Evolutionary conservation across 768 basidiomycete genomes (phyloP), one percentile per base, ranked within the genome.

Genomic region (Boletus tylopilopsis): DNA sequence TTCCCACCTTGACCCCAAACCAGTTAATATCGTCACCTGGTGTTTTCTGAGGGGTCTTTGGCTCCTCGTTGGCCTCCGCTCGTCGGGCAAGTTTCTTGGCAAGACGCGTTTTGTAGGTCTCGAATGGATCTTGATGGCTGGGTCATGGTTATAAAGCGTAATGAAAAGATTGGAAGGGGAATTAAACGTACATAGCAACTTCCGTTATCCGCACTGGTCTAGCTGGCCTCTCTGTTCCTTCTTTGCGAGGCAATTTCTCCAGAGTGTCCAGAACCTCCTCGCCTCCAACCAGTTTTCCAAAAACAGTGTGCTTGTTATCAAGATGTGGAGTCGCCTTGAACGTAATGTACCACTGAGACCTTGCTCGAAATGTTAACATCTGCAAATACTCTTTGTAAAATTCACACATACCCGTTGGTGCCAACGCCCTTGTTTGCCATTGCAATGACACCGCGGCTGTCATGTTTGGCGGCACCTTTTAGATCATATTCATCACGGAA

Each of bases 341-440:
- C 0, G 95, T 94, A 38, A 98, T 63, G 67, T 91, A 98, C 70
- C 92, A 99, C 63, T 97, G 95, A 3, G 92, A 92, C 13, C 91
- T 92, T 23, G 32, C 29, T 46, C 38, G n/a, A 21, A 44, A 33
- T 39, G 44, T 57, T 2, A 49, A 21, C 22, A 24, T 27, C 36
- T 15, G 8, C 8, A n/a, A 45, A 49, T 23, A 39, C 23, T 5
- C 40, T 22, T 15, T 16, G 13, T 22, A 16, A 18, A 47, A 50
- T 15, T 10, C 25, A 16, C 6, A 67, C 73, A 39, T 55, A 83
- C 83, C 88, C 86, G 62, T 99, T 99, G 8, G 94, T 92, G 43
- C 84, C 82, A 9, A 90, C 76, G 3, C 96, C 96, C 64, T 87
- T 87, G 67, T 98, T 98, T 3, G 96, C 96, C 96, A 98, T 98